Evolutionary conservation across 306 rosid species (phyloP).

Genomic region (Castanea mollissima): DNA sequence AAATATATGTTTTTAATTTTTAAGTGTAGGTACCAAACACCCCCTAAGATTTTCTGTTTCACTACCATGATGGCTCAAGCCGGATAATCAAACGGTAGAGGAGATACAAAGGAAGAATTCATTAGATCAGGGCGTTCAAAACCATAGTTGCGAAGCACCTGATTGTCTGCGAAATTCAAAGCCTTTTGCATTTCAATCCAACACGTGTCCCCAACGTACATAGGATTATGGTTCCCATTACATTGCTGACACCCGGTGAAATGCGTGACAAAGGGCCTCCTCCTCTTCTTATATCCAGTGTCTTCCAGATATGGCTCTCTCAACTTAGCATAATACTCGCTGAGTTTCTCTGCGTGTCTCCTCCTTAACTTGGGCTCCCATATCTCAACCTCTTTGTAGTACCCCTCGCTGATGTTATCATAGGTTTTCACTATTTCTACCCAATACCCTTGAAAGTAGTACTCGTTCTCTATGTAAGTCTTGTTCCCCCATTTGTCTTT

Average conservation of each 20-base stretch:
- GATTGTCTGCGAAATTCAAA: slow-evolving; percentile 51
- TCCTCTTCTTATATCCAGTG: slow-evolving; percentile 13
- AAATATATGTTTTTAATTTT: no score
- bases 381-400: slow-evolving; percentile 29
- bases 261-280: slow-evolving; percentile 46
- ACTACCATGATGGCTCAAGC: background rate
- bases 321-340: slow-evolving; percentile 14
- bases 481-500: slow-evolving; percentile 31
- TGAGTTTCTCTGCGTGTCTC: slow-evolving; percentile 42
- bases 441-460: slow-evolving; percentile 40
- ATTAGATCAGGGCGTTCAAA: slow-evolving; percentile 22
- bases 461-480: slow-evolving; percentile 31
- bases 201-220: slow-evolving; percentile 28
- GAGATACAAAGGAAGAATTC: background rate
- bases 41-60: no score
- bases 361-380: slow-evolving; percentile 8
- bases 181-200: slow-evolving; percentile 45
- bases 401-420: slow-evolving; percentile 12
- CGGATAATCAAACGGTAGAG: slow-evolving; percentile 29
- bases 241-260: slow-evolving; percentile 65
- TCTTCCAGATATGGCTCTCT: slow-evolving; percentile 22
- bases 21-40: no score
- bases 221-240: slow-evolving; percentile 40
- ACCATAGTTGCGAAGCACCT: slow-evolving; percentile 43
- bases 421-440: background rate